Conservation (phyloP, 2,329 filamentous ascomycete genomes). For the Botrytis hyacinthi region DNA sequence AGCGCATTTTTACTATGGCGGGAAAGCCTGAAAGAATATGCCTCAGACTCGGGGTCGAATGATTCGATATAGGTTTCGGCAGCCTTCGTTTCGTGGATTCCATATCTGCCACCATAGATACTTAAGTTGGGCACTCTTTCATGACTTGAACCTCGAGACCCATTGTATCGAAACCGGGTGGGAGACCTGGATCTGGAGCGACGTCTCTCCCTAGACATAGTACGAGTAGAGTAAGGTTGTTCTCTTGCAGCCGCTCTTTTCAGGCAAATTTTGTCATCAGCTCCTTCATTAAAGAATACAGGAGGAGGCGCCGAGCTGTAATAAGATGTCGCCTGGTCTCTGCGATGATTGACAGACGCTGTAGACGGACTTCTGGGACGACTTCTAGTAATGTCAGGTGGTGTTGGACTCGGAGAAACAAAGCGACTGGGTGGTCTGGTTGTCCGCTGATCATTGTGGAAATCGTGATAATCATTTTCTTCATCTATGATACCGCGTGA, state of each 20-base stretch:
- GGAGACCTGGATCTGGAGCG: not conserved
- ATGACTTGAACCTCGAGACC: constrained; percentile 7
- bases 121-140: not conserved
- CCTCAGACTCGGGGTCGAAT: not conserved
- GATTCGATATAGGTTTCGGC: not conserved
- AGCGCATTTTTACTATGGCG: not conserved
- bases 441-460: not conserved
- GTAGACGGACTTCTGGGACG: not conserved
- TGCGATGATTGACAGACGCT: not conserved
- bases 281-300: not conserved
- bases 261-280: not conserved
- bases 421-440: not conserved
- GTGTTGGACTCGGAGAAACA: not conserved
- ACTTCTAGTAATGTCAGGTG: not conserved
- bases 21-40: constrained; percentile 11
- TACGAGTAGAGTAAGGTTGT: not conserved
- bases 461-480: not conserved
- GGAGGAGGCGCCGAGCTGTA: not conserved
- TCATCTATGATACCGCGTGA: not conserved
- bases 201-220: not conserved
- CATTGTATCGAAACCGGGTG: not conserved
- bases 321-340: not conserved
- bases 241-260: not conserved
- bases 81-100: not conserved
- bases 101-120: not conserved